Evolutionary conservation across 2,329 filamentous ascomycete species (phyloP).

Genomic region (Nothomitra cinnamomea): DNA sequence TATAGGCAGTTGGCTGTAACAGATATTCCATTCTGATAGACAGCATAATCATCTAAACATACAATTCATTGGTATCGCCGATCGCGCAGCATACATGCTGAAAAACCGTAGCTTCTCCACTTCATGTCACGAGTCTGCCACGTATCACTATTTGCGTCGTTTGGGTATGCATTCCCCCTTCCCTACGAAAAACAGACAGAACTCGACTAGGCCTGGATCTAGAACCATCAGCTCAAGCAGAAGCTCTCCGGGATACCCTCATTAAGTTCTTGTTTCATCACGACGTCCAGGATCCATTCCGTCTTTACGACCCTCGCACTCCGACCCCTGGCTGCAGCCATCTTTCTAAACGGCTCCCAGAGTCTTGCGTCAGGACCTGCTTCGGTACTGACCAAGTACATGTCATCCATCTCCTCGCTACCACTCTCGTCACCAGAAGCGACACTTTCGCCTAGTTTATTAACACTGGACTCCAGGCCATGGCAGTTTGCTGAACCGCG

Average conservation of each 20-base stretch:
- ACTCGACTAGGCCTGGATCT: too few relatives aligned
- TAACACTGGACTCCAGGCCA: slow-evolving; percentile 9
- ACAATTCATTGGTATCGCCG: too few relatives aligned
- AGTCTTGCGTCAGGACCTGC: slow-evolving; percentile 50
- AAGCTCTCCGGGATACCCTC: slow-evolving; percentile 32
- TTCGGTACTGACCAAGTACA: slow-evolving; percentile 66
- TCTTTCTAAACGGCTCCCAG: slow-evolving; percentile 64
- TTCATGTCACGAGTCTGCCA: too few relatives aligned
- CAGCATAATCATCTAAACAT: too few relatives aligned
- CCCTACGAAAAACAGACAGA: too few relatives aligned
- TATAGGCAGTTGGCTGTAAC: too few relatives aligned
- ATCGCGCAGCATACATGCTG: too few relatives aligned
- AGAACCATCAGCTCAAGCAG: not conserved
- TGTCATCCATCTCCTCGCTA: slow-evolving; percentile 43
- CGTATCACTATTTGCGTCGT: too few relatives aligned
- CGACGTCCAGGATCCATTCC: slow-evolving; percentile 81
- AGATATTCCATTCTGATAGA: too few relatives aligned
- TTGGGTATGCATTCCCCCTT: too few relatives aligned
- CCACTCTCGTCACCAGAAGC: slow-evolving; percentile 19
- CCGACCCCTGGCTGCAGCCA: slow-evolving; percentile 65
- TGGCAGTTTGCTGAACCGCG: slow-evolving; percentile 20
- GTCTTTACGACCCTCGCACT: slow-evolving; percentile 62
- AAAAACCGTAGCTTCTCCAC: too few relatives aligned
- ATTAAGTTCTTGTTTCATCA: slow-evolving; percentile 71
- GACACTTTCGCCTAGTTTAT: not conserved